Evolutionary conservation across 1,139 yeast genomes (phyloP).

Genomic region (Oligophagozyma castellii): DNA sequence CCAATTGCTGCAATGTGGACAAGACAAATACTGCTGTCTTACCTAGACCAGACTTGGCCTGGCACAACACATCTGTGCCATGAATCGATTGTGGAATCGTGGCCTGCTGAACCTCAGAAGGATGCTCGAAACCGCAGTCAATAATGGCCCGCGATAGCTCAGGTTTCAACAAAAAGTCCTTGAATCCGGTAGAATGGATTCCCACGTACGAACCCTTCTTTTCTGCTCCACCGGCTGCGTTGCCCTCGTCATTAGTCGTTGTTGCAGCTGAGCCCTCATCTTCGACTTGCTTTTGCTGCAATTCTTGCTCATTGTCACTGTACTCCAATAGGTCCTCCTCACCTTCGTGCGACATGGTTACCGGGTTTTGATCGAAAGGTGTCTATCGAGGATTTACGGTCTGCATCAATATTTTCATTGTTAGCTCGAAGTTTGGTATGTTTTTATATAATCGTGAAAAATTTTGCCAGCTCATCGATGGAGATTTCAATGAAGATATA

Average conservation of each 20-base stretch:
- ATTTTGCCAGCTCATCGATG: too few species aligned
- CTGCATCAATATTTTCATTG: too few species aligned
- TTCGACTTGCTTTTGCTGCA: slow-evolving; percentile 28
- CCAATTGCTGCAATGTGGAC: slow-evolving; percentile 92
- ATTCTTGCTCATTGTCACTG: slow-evolving; percentile 94
- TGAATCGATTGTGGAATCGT: slow-evolving; percentile 97
- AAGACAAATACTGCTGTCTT: slow-evolving; percentile 96
- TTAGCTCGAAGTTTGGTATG: too few species aligned
- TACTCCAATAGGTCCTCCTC: slow-evolving; percentile 98
- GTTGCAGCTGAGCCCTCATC: slow-evolving; percentile 15
- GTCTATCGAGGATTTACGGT: too few species aligned
- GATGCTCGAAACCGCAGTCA: slow-evolving; percentile 99
- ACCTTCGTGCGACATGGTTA: slow-evolving; percentile 50
- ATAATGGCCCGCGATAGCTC: slow-evolving; percentile 95
- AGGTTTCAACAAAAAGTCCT: slow-evolving; percentile 92
- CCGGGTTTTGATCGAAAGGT: too few species aligned
- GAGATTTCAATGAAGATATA: too few species aligned
- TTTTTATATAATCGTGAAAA: too few species aligned
- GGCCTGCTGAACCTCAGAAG: slow-evolving; percentile 98
- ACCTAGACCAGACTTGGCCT: slow-evolving; percentile 99
- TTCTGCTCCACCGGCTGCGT: slow-evolving; percentile 37
- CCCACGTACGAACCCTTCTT: slow-evolving; percentile 98
- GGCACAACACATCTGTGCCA: slow-evolving; percentile 96
- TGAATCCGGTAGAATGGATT: slow-evolving; percentile 96
- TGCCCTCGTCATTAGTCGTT: slow-evolving; percentile 9